Base-by-base conservation (phyloP, 139 green algal genomes). In the Ettlia oleoabundans region DNA sequence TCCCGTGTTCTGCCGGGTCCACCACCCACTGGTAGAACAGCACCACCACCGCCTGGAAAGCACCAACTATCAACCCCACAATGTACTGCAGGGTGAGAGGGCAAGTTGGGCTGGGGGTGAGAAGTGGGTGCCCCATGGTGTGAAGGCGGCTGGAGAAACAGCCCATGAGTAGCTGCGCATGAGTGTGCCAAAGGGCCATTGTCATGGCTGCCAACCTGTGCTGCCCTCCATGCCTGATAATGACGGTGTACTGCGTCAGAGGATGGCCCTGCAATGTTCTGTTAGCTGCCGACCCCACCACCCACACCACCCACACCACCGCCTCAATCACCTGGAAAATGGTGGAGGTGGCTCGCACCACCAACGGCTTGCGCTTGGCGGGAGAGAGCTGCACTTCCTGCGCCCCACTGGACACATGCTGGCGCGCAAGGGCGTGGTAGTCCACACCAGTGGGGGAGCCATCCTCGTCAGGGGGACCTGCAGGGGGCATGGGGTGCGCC, bases 21-120 rank as follows among this genome's bases (percentile, higher is more conserved):
- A 98, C 89, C 52, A 97, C 81, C 81, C 86, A 92, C 84, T 95
- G 89, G 79, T 97, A 98, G 64, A 95, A 91, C 43, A 95, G 84
- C 30, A 97, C 72, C 63, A 97, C 86, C 37, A 84, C 72, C 1
- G 86, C 87, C 62, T 93, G 89, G 52, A 90, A 85, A 26, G 93
- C 69, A 19, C 93, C 93, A 40, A 91, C 61, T 21, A 93, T 8
- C 70, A 86, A 88, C 33, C 93, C 93, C 4, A 85, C 88, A 40
- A 94, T 53, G 76, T 92, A 88, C 86, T 95, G 86, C 18, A 81
- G 79, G 64, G 47, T 2, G 28, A n/a, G 41, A 41, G 28, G 41
- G 40, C 1, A 13, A 68, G 61, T 43, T 7, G 42, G 18, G 64
- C 9, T 9, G 55, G 5, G 21, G 18, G 21, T 15, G 55, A 32